Percentiles rank a stretch among this genome's conserved stretches.
Evolutionary conservation across 345 rosid species (phyloP).

Genomic region (Sonneratia caseolaris): DNA sequence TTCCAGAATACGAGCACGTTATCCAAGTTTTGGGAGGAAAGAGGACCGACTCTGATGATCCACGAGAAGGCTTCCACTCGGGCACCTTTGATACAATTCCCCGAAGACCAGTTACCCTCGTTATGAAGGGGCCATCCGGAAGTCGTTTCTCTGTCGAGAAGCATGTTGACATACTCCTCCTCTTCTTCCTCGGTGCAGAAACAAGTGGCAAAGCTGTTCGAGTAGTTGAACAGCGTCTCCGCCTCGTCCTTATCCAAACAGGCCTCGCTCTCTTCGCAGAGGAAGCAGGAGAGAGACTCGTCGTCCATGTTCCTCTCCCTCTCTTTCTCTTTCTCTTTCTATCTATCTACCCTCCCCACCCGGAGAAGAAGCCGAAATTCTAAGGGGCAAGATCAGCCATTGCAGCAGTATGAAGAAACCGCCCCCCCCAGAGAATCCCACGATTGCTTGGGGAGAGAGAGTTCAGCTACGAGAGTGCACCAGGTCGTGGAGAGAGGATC

Average conservation of each 20-base stretch:
- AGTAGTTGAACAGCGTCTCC: background rate
- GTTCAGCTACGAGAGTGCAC: too few species aligned
- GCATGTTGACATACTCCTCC: conserved; percentile 18
- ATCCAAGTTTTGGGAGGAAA: background rate
- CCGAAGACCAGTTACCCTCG: conserved; percentile 7
- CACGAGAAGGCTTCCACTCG: conserved; percentile 40
- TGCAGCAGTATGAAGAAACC: background rate
- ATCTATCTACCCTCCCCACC: background rate
- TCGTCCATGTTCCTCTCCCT: conserved; percentile 1
- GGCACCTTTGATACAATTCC: conserved; percentile 23
- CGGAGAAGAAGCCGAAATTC: background rate
- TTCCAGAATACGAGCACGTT: background rate
- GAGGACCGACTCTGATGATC: conserved; percentile 40
- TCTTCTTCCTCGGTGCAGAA: conserved; percentile 12
- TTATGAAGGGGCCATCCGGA: conserved; percentile 13
- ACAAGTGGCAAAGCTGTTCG: background rate
- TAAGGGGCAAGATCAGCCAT: background rate
- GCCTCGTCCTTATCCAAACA: conserved; percentile 15
- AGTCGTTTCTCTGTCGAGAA: conserved; percentile 30
- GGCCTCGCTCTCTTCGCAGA: conserved; percentile 25
- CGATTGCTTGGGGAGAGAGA: background rate
- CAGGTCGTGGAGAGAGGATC: background rate
- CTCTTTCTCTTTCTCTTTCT: too few species aligned
- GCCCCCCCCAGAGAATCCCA: background rate
- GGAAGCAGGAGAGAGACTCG: conserved; percentile 19